A percentile compares a stretch with the other conserved stretches of the same genome.
Evolutionary conservation across 202 grass and related monocot genomes (phyloP).

Genomic region (Cymbopogon flexuosus): DNA sequence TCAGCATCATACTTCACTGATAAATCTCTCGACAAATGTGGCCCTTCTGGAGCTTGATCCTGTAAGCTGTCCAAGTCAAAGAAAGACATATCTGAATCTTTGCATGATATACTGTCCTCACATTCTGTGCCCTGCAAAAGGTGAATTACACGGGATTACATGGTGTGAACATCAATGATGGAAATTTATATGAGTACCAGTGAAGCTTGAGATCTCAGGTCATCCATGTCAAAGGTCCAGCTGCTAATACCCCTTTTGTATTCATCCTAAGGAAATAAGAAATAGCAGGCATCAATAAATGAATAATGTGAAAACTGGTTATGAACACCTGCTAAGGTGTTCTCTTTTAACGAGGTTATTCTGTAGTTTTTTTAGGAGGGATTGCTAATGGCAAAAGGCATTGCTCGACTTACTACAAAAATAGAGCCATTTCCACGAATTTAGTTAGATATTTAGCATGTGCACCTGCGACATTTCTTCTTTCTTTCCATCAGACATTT

Average conservation of each 20-base stretch:
- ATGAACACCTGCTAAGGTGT: neutral
- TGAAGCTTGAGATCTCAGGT: conserved; percentile 82
- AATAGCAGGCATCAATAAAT: conserved; percentile 13
- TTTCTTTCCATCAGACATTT: conserved; percentile 84
- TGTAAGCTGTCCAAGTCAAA: conserved; percentile 53
- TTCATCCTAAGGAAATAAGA: conserved; percentile 56
- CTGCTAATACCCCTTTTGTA: conserved; percentile 94
- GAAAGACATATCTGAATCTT: conserved; percentile 56
- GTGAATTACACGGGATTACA: conserved; percentile 15
- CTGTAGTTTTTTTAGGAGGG: neutral
- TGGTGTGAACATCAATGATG: conserved; percentile 14
- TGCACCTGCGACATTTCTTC: conserved; percentile 94
- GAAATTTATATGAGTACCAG: conserved; percentile 41
- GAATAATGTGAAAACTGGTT: neutral
- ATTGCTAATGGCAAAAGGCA: neutral
- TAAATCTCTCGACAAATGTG: conserved; percentile 27
- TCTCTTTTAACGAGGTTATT: neutral
- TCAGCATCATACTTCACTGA: conserved; percentile 50
- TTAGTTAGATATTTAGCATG: conserved; percentile 18
- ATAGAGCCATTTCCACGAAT: conserved; percentile 1
- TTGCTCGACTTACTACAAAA: conserved; percentile 11
- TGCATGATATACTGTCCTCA: conserved; percentile 48
- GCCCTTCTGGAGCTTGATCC: conserved; percentile 45
- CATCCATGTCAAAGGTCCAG: conserved; percentile 94
- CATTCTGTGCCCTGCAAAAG: conserved; percentile 56